These are phyloP conservation scores for Heritiera fomes DNA, from an alignment of 345 rosid species.

Conservation along the genomic window DNA sequence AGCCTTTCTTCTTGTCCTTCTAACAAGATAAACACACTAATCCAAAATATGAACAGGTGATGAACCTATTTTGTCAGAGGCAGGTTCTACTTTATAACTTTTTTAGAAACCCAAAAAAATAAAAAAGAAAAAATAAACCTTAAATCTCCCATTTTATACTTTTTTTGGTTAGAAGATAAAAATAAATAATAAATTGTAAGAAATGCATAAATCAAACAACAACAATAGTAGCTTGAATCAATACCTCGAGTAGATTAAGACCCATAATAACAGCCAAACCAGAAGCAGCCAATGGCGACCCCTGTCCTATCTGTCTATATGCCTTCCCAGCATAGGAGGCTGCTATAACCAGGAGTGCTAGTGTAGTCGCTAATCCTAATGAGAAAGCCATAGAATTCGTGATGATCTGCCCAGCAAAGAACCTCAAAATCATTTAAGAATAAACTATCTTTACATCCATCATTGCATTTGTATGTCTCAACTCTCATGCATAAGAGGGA, in stretches of 20 bases:
- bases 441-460: no score
- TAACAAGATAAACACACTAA: no score
- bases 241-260: conserved; percentile 95
- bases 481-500: no score
- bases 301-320: conserved; percentile 77
- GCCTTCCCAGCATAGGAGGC: conserved; percentile 75
- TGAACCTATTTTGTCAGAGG: background rate
- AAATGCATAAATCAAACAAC: no score
- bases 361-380: conserved; percentile 88
- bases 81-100: background rate
- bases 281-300: conserved; percentile 89
- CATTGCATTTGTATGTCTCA: no score
- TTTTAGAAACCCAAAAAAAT: background rate
- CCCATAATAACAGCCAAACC: conserved; percentile 92
- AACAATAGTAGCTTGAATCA: background rate
- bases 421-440: conserved; percentile 7
- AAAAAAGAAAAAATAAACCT: background rate
- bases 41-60: no score
- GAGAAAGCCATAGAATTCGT: conserved; percentile 81
- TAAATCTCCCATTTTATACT: no score
- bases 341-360: conserved; percentile 86
- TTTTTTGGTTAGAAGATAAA: no score
- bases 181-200: no score
- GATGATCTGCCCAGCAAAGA: conserved; percentile 42
- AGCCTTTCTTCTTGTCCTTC: no score